These are phyloP conservation scores for Omphalotus guepiniiformis DNA, from an alignment of 768 basidiomycete genomes.

Conservation along the genomic window DNA sequence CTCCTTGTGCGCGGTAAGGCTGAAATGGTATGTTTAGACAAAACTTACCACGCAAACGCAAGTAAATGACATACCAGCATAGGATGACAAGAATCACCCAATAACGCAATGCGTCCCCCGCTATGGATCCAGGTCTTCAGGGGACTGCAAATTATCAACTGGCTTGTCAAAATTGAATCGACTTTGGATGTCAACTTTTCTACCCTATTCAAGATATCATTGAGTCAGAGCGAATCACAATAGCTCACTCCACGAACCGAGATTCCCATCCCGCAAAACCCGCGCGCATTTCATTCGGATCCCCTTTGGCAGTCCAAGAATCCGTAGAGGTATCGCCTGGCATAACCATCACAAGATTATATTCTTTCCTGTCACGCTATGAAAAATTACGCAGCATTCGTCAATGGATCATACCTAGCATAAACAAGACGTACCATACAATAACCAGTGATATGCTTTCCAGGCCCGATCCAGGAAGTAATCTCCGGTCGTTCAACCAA, in stretches of 20 bases:
- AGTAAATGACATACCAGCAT: constrained; percentile 50
- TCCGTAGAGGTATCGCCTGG: constrained; percentile 37
- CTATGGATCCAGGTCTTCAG: constrained; percentile 46
- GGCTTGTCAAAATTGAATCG: constrained; percentile 42
- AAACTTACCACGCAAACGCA: too few relatives aligned
- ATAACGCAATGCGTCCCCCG: constrained; percentile 36
- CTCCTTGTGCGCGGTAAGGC: constrained; percentile 50
- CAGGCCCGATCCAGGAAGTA: constrained; percentile 20
- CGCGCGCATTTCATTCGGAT: constrained; percentile 39
- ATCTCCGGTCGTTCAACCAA: constrained; percentile 16
- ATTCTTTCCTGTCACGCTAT: constrained; percentile 36
- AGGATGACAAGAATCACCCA: constrained; percentile 56
- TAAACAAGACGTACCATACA: constrained; percentile 3
- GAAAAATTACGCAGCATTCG: too few relatives aligned
- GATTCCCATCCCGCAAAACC: constrained; percentile 48
- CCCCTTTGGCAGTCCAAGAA: constrained; percentile 40
- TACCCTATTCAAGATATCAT: constrained; percentile 23
- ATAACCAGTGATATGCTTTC: constrained; percentile 18
- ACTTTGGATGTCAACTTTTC: constrained; percentile 43
- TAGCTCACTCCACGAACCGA: constrained; percentile 25
- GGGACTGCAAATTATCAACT: constrained; percentile 44
- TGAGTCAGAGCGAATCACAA: background rate
- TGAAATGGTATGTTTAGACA: constrained; percentile 26
- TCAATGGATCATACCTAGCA: background rate
- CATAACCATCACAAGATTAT: constrained; percentile 42